phyloP scores from a whole-genome alignment of 2,329 filamentous ascomycete genomes.

The Cyphellophora europaea region DNA sequence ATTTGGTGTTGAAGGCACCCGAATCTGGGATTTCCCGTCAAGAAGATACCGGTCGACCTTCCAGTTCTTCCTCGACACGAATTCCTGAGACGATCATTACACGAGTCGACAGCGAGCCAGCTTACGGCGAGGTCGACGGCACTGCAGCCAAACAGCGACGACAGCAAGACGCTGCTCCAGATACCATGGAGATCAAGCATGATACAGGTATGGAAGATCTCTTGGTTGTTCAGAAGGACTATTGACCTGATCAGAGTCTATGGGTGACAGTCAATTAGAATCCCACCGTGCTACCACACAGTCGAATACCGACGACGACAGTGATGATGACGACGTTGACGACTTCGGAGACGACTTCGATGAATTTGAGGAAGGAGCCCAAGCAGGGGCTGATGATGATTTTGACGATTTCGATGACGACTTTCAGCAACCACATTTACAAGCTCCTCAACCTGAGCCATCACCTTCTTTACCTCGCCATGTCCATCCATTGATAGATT shows the following conservation, averaged over 20 bases:
- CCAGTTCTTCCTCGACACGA: slow-evolving; percentile 5
- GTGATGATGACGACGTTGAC: slow-evolving; percentile 15
- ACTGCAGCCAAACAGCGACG: slow-evolving; percentile 30
- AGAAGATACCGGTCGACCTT: slow-evolving; percentile 2
- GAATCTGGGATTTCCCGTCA: slow-evolving; percentile 12
- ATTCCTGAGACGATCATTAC: slow-evolving; percentile 36
- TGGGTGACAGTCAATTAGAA: background rate
- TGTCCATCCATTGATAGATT: slow-evolving; percentile 33
- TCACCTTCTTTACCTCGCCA: slow-evolving; percentile 18
- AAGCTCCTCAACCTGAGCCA: slow-evolving; percentile 17
- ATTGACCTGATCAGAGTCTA: slow-evolving; percentile 47
- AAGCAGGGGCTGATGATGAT: slow-evolving; percentile 59
- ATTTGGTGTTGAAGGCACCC: slow-evolving; percentile 42
- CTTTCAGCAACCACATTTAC: slow-evolving; percentile 44
- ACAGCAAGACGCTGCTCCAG: slow-evolving; percentile 33
- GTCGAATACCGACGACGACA: slow-evolving; percentile 13
- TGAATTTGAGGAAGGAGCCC: slow-evolving; percentile 35
- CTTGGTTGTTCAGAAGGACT: slow-evolving; percentile 36
- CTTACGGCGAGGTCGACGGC: slow-evolving; percentile 24
- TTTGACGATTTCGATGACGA: slow-evolving; percentile 46
- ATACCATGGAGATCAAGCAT: slow-evolving; percentile 35
- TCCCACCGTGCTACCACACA: slow-evolving; percentile 6
- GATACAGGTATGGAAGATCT: slow-evolving; percentile 46
- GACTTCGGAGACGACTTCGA: slow-evolving; percentile 42
- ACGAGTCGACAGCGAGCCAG: slow-evolving; percentile 31